Evolutionary conservation across 2,329 filamentous ascomycete genomes (phyloP), one percentile per base, ranked within the genome.

Genomic region (Phialophora macrospora): DNA sequence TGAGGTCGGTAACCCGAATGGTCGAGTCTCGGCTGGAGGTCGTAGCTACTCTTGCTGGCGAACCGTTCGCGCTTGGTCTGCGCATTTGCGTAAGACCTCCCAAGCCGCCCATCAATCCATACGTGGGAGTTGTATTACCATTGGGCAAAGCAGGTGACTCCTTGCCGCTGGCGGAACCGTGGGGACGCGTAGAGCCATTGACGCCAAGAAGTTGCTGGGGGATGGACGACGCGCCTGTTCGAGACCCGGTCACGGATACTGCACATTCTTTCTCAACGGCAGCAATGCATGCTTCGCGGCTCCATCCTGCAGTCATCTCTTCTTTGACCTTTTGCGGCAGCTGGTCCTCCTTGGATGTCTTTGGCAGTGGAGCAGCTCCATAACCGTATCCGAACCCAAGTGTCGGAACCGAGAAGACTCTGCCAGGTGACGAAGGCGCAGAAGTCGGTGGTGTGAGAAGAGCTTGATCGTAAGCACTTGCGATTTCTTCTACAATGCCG

Each of bases 301-400:
- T 90, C 94, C 94, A 97, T 55, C 91, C 86, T 22, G 85, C 82
- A 64, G 92, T 80, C 85, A 97, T 91, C 70, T 91, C 85, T 68
- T 95, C 91, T 70, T 85, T 87, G 71, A 92, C 86, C 30, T 81
- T 83, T 17, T 80, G 76, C 0, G 92, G 90, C 2, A 97, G 80
- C 64, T 88, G 84, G n/a, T 79, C 77, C 41, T 83, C 80, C 75
- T 60, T 75, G 66, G 70, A 73, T 3, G 65, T 74, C 73, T 63
- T 76, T 46, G 41, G 73, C 44, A 30, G 71, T 72, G 52, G 74
- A 1, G 77, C 74, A 8, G 79, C 61, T 73, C 79, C 30, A 74
- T 74, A 74, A 73, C 81, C 70, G 81, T 75, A 67, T 74, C 80
- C 60, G 77, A 84, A 75, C 55, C 82, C 83, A 17, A 91, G 77